phyloP scores from a whole-genome alignment of 225 moss, liverwort and hornwort species.

The Thuidium tamariscinum region DNA sequence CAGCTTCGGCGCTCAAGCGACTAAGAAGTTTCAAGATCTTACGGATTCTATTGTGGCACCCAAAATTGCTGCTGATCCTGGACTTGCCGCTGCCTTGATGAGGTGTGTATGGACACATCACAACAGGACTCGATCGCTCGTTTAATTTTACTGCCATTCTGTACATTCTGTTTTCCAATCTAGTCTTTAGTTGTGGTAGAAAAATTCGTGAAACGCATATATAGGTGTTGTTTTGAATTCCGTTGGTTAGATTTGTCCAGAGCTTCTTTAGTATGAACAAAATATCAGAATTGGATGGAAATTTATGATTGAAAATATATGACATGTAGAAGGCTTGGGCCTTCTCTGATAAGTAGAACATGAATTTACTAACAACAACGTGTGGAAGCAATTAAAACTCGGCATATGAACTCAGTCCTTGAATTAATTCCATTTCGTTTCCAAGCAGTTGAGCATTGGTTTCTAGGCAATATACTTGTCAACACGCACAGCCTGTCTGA shows the following conservation, averaged over 20 bases:
- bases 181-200: not conserved
- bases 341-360: not conserved
- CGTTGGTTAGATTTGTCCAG: not conserved
- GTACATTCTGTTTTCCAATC: not conserved
- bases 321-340: too few relatives aligned
- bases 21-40: not conserved
- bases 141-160: not conserved
- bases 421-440: not conserved
- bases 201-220: too few relatives aligned
- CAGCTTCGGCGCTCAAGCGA: rapidly evolving
- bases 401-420: not conserved
- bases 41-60: not conserved
- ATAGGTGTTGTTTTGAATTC: not conserved
- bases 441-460: not conserved
- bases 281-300: not conserved
- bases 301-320: not conserved
- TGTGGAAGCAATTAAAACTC: not conserved
- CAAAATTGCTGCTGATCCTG: not conserved
- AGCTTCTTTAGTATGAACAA: too few relatives aligned
- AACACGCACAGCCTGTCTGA: not conserved
- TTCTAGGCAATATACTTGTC: not conserved
- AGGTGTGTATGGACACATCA: not conserved
- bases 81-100: not conserved
- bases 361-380: not conserved
- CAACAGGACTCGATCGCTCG: not conserved